Evolutionary conservation across 2,329 filamentous ascomycete species (phyloP), one percentile per base, ranked within the genome.

Genomic region (Colletotrichum aenigma): DNA sequence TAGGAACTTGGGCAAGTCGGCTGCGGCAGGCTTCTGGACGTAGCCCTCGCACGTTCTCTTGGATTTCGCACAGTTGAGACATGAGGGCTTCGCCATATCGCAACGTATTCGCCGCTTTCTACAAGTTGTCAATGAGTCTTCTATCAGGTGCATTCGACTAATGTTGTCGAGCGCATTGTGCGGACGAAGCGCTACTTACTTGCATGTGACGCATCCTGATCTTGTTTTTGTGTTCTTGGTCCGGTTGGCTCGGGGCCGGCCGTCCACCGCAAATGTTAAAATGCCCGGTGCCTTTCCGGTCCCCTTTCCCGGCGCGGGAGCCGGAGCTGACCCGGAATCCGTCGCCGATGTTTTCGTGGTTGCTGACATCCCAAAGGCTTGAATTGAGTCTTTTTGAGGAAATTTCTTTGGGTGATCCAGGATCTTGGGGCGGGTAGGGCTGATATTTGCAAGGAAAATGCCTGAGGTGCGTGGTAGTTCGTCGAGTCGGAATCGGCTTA

Each of bases 121-220:
- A 18, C 5, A 12, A 8, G 1, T 7, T 6, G 28, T 62, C n/a
- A 69, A 5, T 34, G n/a, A 26, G 7, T 28, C 21, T 30, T 21
- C 24, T 30, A 30, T 26, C 21, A 26, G 4, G 3, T 58, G 24
- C 43, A 7, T 1, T 21, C n/a, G 43, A 52, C 43, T 6, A 18
- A 13, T 1, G 28, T 34, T 15, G 30, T 21, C 16, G 24, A 13
- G 21, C 15, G 21, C 55, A 26, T 28, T 58, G 24, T 1, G 16
- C 4, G 10, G 13, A 10, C 1, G 10, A 24, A 28, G n/a, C n/a
- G 2, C 24, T 13, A 66, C 74, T 65, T 60, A 74, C 74, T 60
- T 76, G 74, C 74, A 76, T 26, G 74, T 74, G 26, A 70, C 36
- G 12, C 74, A 76, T 15, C 74, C 70, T 3, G 70, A 69, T 10